Evolutionary conservation across 2,329 filamentous ascomycete species (phyloP).

Genomic region (Colletotrichum musae): DNA sequence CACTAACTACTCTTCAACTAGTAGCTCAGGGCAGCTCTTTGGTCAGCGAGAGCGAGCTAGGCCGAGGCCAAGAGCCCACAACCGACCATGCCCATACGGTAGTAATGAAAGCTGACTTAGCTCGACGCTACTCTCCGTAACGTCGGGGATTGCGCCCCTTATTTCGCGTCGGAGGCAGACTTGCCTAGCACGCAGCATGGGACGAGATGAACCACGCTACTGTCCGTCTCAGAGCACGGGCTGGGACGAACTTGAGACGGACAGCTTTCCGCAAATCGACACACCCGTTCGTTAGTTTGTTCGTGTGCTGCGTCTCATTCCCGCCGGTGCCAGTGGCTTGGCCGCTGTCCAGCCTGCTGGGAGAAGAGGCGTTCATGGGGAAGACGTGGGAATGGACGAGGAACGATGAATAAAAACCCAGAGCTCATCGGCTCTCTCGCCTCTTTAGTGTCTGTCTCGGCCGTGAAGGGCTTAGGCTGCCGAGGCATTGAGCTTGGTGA

Average conservation of each 20-base stretch:
- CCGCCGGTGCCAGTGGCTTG: too few species aligned
- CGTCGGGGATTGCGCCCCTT: slow-evolving; percentile 3
- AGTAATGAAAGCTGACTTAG: slow-evolving; percentile 9
- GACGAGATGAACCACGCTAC: neutral
- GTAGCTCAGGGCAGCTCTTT: neutral
- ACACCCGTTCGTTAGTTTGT: too few species aligned
- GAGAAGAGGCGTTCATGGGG: too few species aligned
- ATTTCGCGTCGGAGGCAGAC: neutral
- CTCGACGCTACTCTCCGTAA: slow-evolving; percentile 25
- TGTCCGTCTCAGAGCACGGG: too few species aligned
- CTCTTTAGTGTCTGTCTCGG: neutral
- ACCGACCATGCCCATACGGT: neutral
- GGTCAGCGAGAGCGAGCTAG: slow-evolving; percentile 14
- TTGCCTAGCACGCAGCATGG: neutral
- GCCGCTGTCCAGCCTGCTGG: too few species aligned
- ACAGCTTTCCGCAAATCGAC: too few species aligned
- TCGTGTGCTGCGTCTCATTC: too few species aligned
- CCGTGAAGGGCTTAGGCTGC: slow-evolving; percentile 7
- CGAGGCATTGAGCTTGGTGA: neutral
- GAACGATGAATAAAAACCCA: too few species aligned
- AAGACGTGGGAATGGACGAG: too few species aligned
- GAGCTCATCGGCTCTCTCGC: too few species aligned
- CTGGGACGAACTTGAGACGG: too few species aligned
- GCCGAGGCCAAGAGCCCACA: slow-evolving; percentile 19
- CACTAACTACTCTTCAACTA: too few species aligned